A percentile compares a stretch with the other conserved stretches of the same genome.
phyloP scores from a whole-genome alignment of 1,284 basidiomycete genomes.

The Ceratobasidium papillatum region DNA sequence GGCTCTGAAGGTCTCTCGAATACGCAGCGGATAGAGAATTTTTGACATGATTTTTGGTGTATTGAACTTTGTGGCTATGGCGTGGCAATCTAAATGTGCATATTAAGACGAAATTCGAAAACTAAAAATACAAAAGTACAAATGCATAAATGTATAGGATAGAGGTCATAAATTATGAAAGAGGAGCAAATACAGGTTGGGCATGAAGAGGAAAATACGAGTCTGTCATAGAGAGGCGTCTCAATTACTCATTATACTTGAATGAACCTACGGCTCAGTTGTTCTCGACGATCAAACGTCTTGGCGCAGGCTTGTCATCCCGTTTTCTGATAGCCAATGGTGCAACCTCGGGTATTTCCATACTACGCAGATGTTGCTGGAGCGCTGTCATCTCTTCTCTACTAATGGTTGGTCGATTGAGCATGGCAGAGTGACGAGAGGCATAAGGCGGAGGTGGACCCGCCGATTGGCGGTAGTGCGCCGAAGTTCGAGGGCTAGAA shows the following conservation, averaged over 20 bases:
- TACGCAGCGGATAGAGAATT: too few species aligned
- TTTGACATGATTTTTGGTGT: too few species aligned
- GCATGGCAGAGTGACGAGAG: slow-evolving; percentile 14
- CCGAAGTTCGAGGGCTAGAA: background rate
- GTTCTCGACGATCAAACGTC: background rate
- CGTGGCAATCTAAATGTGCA: too few species aligned
- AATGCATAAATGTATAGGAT: too few species aligned
- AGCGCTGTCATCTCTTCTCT: background rate
- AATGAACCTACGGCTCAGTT: background rate
- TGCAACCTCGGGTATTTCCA: background rate
- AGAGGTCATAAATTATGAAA: too few species aligned
- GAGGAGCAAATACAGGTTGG: background rate
- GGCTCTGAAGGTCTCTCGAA: too few species aligned
- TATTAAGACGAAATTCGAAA: too few species aligned
- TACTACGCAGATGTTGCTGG: background rate
- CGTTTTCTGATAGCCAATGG: slow-evolving; percentile 14
- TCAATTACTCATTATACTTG: background rate
- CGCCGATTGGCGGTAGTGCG: background rate
- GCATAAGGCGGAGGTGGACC: slow-evolving; percentile 21
- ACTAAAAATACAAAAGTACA: too few species aligned
- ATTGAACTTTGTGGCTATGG: too few species aligned
- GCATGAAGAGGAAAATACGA: background rate
- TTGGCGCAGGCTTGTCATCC: background rate
- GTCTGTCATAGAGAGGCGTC: too few species aligned
- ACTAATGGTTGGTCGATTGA: background rate